Base-by-base conservation (phyloP, 257 asterid genomes). In the Jacaranda copaia region DNA sequence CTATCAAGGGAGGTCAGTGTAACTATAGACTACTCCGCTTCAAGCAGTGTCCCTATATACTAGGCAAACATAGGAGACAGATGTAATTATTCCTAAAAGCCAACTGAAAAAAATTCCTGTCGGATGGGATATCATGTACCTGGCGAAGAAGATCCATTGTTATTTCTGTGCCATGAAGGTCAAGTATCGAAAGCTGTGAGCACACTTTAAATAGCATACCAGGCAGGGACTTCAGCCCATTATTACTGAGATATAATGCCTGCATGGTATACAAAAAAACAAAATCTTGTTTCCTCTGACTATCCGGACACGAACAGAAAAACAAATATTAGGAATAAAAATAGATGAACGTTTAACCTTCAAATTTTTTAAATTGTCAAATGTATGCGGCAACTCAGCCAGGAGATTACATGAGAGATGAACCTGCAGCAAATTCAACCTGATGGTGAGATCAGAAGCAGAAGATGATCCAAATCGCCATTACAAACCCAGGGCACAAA, bases 101-200 rank as follows among this genome's bases (percentile, higher is more conserved):
- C 51, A n/a, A n/a, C 57, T 36, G 65, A 74, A 45, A 46, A 42
- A 49, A 18, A n/a, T 53, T 63, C 4, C 15, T n/a, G 11, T 14
- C 36, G 15, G 40, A n/a, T 61, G 76, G 43, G 53, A 72, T 63
- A 79, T 35, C 25, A 6, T 25, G 43, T 77, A 92, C 96, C 94
- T 86, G 85, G 71, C 97, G 93, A 56, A 95, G 96, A 83, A 84
- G 71, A 83, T 95, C 97, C 57, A 76, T 85, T 14, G 99, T 93
- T 75, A 95, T 88, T 83, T 93, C 90, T 32, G 99, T 92, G 51
- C 89, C 91, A 78, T 95, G 99, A 65, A 95, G 91, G 84, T 91
- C 97, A 78, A 95, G 85, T n/a, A 72, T 87, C 8, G 97, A 87
- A 60, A 94, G 99, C 81, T 94, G 89, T 25, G 32, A 59, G 84